Evolutionary conservation across 2,329 filamentous ascomycete species (phyloP).

Genomic region (Neophaeococcomyces aloes): DNA sequence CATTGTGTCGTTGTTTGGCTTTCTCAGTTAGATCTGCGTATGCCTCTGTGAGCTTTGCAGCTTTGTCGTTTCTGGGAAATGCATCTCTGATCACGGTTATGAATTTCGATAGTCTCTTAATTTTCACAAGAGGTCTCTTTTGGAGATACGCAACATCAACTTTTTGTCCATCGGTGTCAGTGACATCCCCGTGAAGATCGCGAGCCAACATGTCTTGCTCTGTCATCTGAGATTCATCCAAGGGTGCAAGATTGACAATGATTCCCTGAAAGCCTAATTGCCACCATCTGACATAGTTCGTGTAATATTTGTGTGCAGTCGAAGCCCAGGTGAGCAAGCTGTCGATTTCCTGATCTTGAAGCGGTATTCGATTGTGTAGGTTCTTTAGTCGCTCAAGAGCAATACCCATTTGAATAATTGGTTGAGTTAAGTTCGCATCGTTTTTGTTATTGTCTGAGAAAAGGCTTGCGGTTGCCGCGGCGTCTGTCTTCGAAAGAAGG

Average conservation of each 20-base stretch:
- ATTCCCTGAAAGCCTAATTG: conserved; percentile 88
- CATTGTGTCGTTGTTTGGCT: conserved; percentile 61
- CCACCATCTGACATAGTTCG: conserved; percentile 80
- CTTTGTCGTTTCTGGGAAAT: conserved; percentile 26
- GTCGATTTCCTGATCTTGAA: conserved; percentile 50
- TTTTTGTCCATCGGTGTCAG: conserved; percentile 68
- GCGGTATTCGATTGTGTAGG: conserved; percentile 68
- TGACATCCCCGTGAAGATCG: conserved; percentile 50
- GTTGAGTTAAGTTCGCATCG: conserved; percentile 60
- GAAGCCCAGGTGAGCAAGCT: conserved; percentile 73
- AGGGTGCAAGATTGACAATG: conserved; percentile 78
- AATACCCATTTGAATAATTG: conserved; percentile 89
- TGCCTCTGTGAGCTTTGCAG: conserved; percentile 47
- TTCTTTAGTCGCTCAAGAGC: conserved; percentile 73
- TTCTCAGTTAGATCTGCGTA: conserved; percentile 68
- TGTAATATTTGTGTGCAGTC: conserved; percentile 65
- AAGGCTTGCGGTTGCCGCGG: conserved; percentile 53
- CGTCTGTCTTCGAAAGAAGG: conserved; percentile 62
- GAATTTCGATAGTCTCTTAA: conserved; percentile 79
- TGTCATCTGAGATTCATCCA: conserved; percentile 44
- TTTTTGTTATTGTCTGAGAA: conserved; percentile 49
- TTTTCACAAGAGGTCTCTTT: conserved; percentile 73
- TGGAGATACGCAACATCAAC: conserved; percentile 91
- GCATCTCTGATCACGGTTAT: conserved; percentile 51
- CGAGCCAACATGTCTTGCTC: conserved; percentile 46